A percentile compares a stretch with the other conserved stretches of the same genome.
Conservation (phyloP, 2,329 filamentous ascomycete species). For the Oidium heveae region DNA sequence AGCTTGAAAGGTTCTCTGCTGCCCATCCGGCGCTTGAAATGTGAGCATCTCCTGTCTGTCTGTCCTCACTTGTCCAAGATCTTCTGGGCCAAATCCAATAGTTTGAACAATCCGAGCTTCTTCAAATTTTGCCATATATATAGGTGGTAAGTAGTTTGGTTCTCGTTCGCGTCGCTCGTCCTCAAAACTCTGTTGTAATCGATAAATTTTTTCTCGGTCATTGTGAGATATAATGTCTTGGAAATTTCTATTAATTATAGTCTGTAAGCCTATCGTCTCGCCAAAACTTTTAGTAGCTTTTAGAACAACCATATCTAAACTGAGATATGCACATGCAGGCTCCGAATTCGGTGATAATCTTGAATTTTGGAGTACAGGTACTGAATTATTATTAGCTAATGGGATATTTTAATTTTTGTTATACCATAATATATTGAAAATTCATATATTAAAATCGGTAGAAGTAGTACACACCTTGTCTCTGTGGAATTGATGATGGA, state of each 20-base stretch:
- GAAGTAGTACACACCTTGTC: constrained; percentile 19
- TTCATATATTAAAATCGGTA: background rate
- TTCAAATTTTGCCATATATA: constrained; percentile 25
- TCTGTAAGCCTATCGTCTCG: constrained; percentile 26
- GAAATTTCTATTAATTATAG: constrained; percentile 24
- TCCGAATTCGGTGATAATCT: constrained; percentile 18
- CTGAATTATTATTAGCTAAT: background rate
- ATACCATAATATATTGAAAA: background rate
- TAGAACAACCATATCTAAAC: constrained; percentile 29
- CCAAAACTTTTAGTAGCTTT: constrained; percentile 29
- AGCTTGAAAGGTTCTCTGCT: constrained; percentile 23
- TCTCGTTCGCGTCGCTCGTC: constrained; percentile 27
- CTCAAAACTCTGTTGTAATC: constrained; percentile 26
- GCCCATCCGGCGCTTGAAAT: constrained; percentile 26
- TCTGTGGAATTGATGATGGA: constrained; percentile 18
- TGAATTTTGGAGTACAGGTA: constrained; percentile 3
- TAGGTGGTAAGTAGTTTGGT: constrained; percentile 37
- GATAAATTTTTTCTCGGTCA: constrained; percentile 27
- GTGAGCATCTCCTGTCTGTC: constrained; percentile 29
- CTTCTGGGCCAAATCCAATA: constrained; percentile 27
- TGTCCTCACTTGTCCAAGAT: constrained; percentile 24
- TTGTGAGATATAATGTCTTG: constrained; percentile 25
- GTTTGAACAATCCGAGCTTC: constrained; percentile 28
- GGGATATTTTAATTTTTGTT: background rate
- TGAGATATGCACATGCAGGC: constrained; percentile 29